Percentiles rank a stretch among this genome's conserved stretches.
Evolutionary conservation across 2,329 filamentous ascomycete genomes (phyloP).

Genomic region (Ophiocordyceps sinensis): DNA sequence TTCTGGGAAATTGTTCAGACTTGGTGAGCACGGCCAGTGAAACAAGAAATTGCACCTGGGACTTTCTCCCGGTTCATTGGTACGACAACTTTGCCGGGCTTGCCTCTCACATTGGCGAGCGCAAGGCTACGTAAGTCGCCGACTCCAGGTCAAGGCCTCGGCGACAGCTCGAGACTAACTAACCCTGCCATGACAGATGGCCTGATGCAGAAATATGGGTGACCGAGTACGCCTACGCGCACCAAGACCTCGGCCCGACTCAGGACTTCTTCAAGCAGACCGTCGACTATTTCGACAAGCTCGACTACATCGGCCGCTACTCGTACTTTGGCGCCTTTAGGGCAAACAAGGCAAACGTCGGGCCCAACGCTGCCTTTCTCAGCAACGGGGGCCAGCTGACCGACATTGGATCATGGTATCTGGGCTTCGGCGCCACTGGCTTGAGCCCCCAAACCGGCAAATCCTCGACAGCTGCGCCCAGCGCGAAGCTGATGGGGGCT

Average conservation of each 20-base stretch:
- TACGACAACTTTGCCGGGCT: slow-evolving; percentile 57
- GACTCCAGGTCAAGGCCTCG: background rate
- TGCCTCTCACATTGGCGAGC: slow-evolving; percentile 49
- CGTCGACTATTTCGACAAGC: slow-evolving; percentile 47
- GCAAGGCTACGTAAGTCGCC: slow-evolving; percentile 17
- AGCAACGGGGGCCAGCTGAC: slow-evolving; percentile 54
- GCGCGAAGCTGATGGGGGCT: background rate
- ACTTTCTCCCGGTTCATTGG: slow-evolving; percentile 53
- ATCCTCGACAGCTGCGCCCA: background rate
- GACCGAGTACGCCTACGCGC: slow-evolving; percentile 57
- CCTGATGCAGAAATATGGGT: slow-evolving; percentile 56
- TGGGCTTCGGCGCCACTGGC: slow-evolving; percentile 40
- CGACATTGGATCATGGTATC: slow-evolving; percentile 63
- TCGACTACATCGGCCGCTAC: slow-evolving; percentile 47
- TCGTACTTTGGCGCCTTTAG: slow-evolving; percentile 67
- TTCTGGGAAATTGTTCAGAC: slow-evolving; percentile 47
- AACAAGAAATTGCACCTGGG: slow-evolving; percentile 41
- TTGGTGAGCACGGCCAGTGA: slow-evolving; percentile 30
- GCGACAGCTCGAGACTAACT: background rate
- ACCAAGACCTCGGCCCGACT: slow-evolving; percentile 39
- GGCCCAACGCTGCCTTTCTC: slow-evolving; percentile 57
- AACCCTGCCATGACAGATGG: slow-evolving; percentile 25
- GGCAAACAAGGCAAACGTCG: slow-evolving; percentile 55
- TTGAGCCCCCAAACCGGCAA: slow-evolving; percentile 19
- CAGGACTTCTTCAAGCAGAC: slow-evolving; percentile 56